Conservation (phyloP, 2,329 filamentous ascomycete genomes). For the Fusarium mangiferae region DNA sequence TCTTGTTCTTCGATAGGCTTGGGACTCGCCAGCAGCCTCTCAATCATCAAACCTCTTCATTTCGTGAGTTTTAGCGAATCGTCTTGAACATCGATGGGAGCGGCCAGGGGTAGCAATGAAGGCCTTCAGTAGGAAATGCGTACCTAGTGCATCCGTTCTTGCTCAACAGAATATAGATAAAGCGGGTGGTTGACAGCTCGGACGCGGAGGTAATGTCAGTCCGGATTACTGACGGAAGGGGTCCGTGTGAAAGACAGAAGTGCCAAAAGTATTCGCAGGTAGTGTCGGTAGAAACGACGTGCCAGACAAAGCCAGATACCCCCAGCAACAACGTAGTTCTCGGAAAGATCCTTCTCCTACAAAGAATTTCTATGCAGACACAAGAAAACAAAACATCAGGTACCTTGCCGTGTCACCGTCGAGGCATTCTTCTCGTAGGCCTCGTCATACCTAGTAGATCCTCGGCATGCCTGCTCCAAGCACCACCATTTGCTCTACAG, state of each 20-base stretch:
- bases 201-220: background rate
- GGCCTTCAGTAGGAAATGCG: background rate
- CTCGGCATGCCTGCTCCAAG: constrained; percentile 76
- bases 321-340: background rate
- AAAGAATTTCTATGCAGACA: background rate
- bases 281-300: background rate
- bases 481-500: constrained; percentile 64
- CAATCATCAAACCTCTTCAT: background rate
- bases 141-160: background rate
- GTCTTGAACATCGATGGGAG: background rate
- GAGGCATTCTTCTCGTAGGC: constrained; percentile 51
- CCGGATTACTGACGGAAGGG: background rate
- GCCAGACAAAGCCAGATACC: background rate
- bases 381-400: background rate
- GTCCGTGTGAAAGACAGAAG: background rate
- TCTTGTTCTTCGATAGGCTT: background rate
- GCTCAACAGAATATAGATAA: background rate
- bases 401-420: constrained; percentile 2
- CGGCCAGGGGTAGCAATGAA: background rate
- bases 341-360: background rate
- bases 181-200: background rate
- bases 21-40: no score
- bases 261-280: background rate
- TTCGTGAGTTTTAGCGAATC: background rate
- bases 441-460: constrained; percentile 72